Evolutionary conservation across 208 protist species (phyloP).

Genomic region (Trypanosoma rangeli): DNA sequence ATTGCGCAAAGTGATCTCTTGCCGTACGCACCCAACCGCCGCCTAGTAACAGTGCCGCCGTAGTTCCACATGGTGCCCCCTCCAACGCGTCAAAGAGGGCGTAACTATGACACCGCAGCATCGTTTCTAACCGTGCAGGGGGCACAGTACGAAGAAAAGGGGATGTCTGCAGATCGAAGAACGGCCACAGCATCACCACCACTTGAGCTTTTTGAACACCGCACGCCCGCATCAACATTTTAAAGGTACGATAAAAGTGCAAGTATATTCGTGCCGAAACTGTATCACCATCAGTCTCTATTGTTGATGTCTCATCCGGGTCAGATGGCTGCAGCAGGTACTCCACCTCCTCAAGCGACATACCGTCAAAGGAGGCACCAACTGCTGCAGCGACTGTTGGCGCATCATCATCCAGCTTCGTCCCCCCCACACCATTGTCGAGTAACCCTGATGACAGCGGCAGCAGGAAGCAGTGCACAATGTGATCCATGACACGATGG

Average conservation of each 20-base stretch:
- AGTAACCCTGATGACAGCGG: not conserved
- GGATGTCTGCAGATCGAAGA: conserved; percentile 10
- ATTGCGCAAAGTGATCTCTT: conserved; percentile 4
- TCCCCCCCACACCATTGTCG: not conserved
- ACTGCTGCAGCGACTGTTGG: not conserved
- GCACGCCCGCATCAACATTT: not conserved
- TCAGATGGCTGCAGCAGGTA: conserved; percentile 13
- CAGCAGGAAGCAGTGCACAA: conserved; percentile 13
- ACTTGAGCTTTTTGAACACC: not conserved
- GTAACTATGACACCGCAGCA: conserved; percentile 11
- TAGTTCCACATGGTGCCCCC: not conserved
- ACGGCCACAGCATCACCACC: conserved; percentile 2
- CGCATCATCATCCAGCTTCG: not conserved
- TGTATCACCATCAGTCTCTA: not conserved
- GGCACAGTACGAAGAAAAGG: conserved; percentile 13
- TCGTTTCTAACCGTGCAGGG: not conserved
- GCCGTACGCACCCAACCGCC: not conserved
- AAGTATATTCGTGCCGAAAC: conserved; percentile 3
- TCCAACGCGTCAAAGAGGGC: conserved; percentile 14
- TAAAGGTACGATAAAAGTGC: conserved; percentile 12
- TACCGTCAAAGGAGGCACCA: conserved; percentile 8
- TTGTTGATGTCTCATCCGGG: not conserved
- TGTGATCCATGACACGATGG: not conserved
- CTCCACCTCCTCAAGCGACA: conserved; percentile 16
- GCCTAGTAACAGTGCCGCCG: not conserved